Percentiles rank a stretch among this genome's conserved stretches.
These are phyloP conservation scores for Dichomitus squalens DNA, from an alignment of 1,284 basidiomycete species.

Conservation along the genomic window DNA sequence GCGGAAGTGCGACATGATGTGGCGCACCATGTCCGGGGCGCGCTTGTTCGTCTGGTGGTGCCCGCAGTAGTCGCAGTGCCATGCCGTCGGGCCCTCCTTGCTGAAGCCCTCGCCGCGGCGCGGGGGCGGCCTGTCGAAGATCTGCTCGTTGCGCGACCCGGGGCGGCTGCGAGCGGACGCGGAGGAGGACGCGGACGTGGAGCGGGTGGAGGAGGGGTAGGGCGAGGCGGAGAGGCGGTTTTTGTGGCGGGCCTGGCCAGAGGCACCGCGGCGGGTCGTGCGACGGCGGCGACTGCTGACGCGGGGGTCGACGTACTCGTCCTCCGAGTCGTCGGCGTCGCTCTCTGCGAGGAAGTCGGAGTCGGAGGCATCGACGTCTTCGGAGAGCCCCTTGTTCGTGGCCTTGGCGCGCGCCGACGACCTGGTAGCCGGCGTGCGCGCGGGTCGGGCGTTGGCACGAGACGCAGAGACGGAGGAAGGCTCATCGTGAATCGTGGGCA, in stretches of 20 bases:
- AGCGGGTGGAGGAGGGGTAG: slow-evolving; percentile 15
- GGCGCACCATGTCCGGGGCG: slow-evolving; percentile 30
- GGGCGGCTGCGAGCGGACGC: slow-evolving; percentile 9
- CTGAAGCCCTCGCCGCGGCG: slow-evolving; percentile 14
- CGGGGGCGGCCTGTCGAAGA: slow-evolving; percentile 15
- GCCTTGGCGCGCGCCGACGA: background rate
- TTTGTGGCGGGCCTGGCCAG: background rate
- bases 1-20: slow-evolving; percentile 28
- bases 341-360: slow-evolving; percentile 5
- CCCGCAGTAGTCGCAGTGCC: slow-evolving; percentile 24
- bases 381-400: background rate
- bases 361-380: slow-evolving; percentile 11
- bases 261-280: background rate
- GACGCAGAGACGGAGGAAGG: background rate
- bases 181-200: slow-evolving; percentile 7
- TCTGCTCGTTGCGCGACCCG: slow-evolving; percentile 20
- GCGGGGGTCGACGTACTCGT: slow-evolving; percentile 14
- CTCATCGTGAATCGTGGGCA: background rate
- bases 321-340: slow-evolving; percentile 22
- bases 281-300: background rate
- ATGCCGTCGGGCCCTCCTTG: slow-evolving; percentile 15
- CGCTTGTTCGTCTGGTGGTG: slow-evolving; percentile 28
- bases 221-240: slow-evolving; percentile 16
- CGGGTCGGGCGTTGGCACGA: background rate
- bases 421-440: background rate